Base-by-base conservation (phyloP, 2,329 filamentous ascomycete genomes). In the Davidsoniella eucalypti region DNA sequence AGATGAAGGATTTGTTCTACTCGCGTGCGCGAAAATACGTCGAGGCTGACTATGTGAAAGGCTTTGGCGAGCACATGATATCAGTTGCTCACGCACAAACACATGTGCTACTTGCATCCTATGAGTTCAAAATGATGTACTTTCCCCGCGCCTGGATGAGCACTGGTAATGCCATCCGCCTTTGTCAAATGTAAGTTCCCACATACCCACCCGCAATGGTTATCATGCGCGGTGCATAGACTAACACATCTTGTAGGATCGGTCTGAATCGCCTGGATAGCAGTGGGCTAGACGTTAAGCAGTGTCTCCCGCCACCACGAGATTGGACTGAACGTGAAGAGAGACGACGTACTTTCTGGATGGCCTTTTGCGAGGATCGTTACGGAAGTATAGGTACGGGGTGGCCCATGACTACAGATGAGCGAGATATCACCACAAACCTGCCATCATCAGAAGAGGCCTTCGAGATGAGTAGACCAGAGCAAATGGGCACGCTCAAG, bases 121-220 rank as follows among this genome's bases (percentile, higher is more conserved):
- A 94, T 59, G 92, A 98, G 63, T 96, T 95, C 70, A 94, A 90
- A 66, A 84, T 85, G 74, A 94, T 96, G 85, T 93, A 87, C 63
- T 96, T 96, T 58, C 90, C 92, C 1, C 73, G 92, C 56, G 92
- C 92, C 1, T 96, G 92, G 92, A 78, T 94, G 67, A 95, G 85
- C 57, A 82, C 85, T 2, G 92, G 90, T 18, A 74, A 84, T 54
- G 83, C 83, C 4, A 77, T 82, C n/a, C 76, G 90, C 47, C 65
- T 96, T 49, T 77, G 78, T 47, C 82, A 94, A 59, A 95, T 96
- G 90, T 79, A 61, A 63, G 73, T 62, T 17, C 37, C 37, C n/a
- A 9, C 5, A 47, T 9, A 29, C 14, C 16, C 16, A 7, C 2
- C 16, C 16, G 3, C 4, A 36, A 37, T 12, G 12, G 12, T 2